These are phyloP conservation scores for Leccinum subtestaceum DNA, from an alignment of 768 basidiomycete species.

Conservation along the genomic window DNA sequence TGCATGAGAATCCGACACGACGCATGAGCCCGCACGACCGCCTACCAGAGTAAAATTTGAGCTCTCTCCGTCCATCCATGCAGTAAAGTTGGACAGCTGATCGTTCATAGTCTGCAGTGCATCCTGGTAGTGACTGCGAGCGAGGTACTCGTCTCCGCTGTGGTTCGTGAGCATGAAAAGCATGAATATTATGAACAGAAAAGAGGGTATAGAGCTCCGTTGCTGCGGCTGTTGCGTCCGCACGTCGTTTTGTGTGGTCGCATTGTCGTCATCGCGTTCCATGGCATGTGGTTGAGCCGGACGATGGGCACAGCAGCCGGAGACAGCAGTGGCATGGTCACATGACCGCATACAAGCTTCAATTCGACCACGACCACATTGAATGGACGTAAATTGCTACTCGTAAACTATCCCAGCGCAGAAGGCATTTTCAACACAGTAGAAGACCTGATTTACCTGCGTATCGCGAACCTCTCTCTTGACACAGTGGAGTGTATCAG, in stretches of 20 bases:
- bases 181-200: slow-evolving; percentile 71
- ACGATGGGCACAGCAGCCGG: background rate
- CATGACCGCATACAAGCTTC: background rate
- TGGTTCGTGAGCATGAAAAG: slow-evolving; percentile 80
- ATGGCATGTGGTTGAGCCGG: slow-evolving; percentile 16
- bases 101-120: slow-evolving; percentile 54
- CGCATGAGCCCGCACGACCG: slow-evolving; percentile 2
- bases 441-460: slow-evolving; percentile 54
- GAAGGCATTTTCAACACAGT: slow-evolving; percentile 50
- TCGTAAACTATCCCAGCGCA: background rate
- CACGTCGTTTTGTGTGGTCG: slow-evolving; percentile 7
- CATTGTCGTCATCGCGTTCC: slow-evolving; percentile 30
- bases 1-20: slow-evolving; percentile 1
- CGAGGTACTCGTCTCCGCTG: slow-evolving; percentile 63
- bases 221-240: slow-evolving; percentile 34
- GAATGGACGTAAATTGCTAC: background rate
- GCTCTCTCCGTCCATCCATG: slow-evolving; percentile 67
- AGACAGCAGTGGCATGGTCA: background rate
- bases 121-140: slow-evolving; percentile 64
- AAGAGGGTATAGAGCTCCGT: slow-evolving; percentile 65
- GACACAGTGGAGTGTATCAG: slow-evolving; percentile 33
- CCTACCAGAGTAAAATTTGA: slow-evolving; percentile 67
- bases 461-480: background rate
- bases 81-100: slow-evolving; percentile 69
- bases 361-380: too few species aligned